phyloP scores from a whole-genome alignment of 2,329 filamentous ascomycete genomes.

The Fusarium papillatum region DNA sequence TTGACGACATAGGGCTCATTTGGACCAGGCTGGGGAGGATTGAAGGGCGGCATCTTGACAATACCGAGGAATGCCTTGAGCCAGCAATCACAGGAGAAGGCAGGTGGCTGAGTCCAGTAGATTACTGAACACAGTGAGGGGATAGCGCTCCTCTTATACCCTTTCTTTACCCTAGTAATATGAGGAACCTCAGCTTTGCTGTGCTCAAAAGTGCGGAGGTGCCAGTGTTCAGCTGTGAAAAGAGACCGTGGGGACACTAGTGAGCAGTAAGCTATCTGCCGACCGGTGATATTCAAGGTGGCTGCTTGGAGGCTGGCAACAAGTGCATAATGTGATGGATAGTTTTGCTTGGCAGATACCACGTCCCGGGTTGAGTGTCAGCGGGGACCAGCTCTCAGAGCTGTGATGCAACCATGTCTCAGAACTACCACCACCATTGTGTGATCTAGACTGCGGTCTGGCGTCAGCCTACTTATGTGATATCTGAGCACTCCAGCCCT shows the following conservation, averaged over 20 bases:
- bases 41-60: background rate
- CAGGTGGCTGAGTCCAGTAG: background rate
- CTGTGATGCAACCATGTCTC: background rate
- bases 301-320: background rate
- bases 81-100: background rate
- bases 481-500: background rate
- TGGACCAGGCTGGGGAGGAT: background rate
- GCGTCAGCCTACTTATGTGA: background rate
- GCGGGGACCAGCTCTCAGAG: background rate
- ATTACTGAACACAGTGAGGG: background rate
- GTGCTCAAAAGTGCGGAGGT: background rate
- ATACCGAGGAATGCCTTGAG: background rate
- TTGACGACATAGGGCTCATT: background rate
- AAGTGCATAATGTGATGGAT: background rate
- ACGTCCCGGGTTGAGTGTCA: background rate
- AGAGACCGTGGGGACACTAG: background rate
- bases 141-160: background rate
- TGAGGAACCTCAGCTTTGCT: background rate
- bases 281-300: background rate
- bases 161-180: background rate
- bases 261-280: background rate
- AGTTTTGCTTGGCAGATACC: background rate
- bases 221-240: background rate
- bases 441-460: background rate
- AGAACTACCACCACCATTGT: background rate